phyloP scores from a whole-genome alignment of 306 rosid species.

The Acacia crassicarpa region DNA sequence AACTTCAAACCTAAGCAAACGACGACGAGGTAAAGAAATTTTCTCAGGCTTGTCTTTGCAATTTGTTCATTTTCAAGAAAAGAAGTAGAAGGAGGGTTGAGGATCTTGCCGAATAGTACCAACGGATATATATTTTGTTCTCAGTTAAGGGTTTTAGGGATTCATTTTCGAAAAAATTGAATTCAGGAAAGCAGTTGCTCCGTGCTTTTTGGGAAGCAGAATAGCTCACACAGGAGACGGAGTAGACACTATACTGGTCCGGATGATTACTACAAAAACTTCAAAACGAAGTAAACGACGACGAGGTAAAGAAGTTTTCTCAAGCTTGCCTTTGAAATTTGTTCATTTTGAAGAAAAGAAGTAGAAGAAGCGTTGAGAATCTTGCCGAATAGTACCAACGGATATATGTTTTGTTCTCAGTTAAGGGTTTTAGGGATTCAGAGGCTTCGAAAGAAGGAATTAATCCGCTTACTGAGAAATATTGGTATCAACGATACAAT shows the following conservation, averaged over 20 bases:
- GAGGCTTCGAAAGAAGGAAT: slow-evolving; percentile 16
- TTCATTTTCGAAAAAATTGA: background rate
- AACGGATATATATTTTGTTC: background rate
- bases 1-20: background rate
- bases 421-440: background rate
- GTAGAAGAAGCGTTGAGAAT: background rate
- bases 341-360: background rate
- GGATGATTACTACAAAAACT: background rate
- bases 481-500: slow-evolving; percentile 40
- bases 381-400: background rate
- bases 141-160: slow-evolving; percentile 19
- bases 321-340: background rate
- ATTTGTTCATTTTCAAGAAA: background rate
- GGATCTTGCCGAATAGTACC: background rate
- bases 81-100: background rate
- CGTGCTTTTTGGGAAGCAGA: no score
- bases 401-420: background rate
- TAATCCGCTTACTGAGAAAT: slow-evolving; percentile 32
- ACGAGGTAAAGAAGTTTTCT: slow-evolving; percentile 2
- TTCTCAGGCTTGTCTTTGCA: background rate
- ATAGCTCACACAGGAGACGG: background rate
- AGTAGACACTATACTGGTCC: background rate
- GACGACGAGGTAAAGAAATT: slow-evolving; percentile 1
- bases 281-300: background rate
- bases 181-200: no score